Evolutionary conservation across 441 rosid species (phyloP), one percentile per base, ranked within the genome.

Genomic region (Pelargonium citronellum): DNA sequence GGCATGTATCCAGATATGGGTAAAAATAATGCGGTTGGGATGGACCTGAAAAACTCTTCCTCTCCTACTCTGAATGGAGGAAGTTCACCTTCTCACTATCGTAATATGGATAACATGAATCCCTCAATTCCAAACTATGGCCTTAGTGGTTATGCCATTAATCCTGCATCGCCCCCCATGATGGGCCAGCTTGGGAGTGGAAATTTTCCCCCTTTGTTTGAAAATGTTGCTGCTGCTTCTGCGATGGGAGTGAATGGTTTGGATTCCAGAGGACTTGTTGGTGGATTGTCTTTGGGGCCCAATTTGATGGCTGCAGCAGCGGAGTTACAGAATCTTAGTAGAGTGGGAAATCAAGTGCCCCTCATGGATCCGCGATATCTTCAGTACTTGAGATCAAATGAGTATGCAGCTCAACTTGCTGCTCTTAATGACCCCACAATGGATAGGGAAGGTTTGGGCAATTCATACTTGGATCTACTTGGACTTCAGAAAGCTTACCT

Each of bases 211-310:
- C 87, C 89, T 27, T 67, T 83, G 62, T 85, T 79, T 71, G 87
- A 84, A 69, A 84, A 78, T 72, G 83, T 75, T 44, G 84, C 82
- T 70, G 85, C 89, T 46, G 79, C 81, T 84, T 83, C 91, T n/a
- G 85, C 88, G 71, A 57, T 87, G 83, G 89, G 79, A 27, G 79
- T 77, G 41, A 83, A 89, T 71, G 90, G 91, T 76, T 72, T 87
- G 81, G 92, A 89, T 71, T 77, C 90, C 0, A 81, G 95, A 74
- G 69, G 82, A 47, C 80, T 85, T 53, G 92, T 87, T 2, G 88
- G 89, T 66, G 85, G 84, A 53, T 72, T 78, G 57, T 80, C 83
- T 44, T 69, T 89, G 41, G 82, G 83, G 44, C 82, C 85, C 11
- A 80, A 83, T 70, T 60, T 81, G 51, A 73, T 83, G 84, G 85